Evolutionary conservation across 1,284 basidiomycete genomes (phyloP).

Genomic region (Tremellales sp.): DNA sequence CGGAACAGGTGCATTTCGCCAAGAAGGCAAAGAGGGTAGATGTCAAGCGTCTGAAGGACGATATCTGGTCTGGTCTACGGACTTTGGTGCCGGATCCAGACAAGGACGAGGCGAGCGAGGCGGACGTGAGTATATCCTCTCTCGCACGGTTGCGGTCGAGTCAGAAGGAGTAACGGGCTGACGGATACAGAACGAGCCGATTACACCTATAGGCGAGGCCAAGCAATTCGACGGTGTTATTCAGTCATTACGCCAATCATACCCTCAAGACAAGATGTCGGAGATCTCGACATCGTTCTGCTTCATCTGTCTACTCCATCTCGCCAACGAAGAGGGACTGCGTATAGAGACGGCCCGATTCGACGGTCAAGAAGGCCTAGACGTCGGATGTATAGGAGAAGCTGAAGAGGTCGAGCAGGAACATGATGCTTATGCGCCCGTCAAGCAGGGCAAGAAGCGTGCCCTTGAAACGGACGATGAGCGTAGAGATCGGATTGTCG

Average conservation of each 20-base stretch:
- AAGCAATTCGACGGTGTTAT: slow-evolving; percentile 82
- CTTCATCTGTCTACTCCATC: slow-evolving; percentile 93
- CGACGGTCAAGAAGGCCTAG: slow-evolving; percentile 49
- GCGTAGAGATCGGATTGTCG: slow-evolving; percentile 35
- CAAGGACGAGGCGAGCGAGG: slow-evolving; percentile 1
- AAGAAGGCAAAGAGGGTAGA: slow-evolving; percentile 96
- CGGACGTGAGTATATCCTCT: neutral
- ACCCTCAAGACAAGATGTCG: slow-evolving; percentile 89
- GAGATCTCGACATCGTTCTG: slow-evolving; percentile 99
- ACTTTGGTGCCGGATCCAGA: slow-evolving; percentile 56
- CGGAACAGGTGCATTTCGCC: slow-evolving; percentile 89
- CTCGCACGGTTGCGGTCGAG: neutral
- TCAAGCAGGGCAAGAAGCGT: slow-evolving; percentile 2
- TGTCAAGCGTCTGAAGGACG: slow-evolving; percentile 94
- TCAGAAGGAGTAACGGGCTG: neutral
- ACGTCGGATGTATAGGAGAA: slow-evolving; percentile 41
- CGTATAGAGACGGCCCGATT: slow-evolving; percentile 59
- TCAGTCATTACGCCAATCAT: slow-evolving; percentile 69
- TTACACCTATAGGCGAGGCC: slow-evolving; percentile 52
- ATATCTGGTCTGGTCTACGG: slow-evolving; percentile 89
- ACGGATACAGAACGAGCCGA: slow-evolving; percentile 2
- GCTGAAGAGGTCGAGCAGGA: slow-evolving; percentile 25
- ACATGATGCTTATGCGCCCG: slow-evolving; percentile 10
- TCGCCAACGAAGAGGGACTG: slow-evolving; percentile 92
- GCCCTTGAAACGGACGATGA: slow-evolving; percentile 28